phyloP scores from a whole-genome alignment of 2,329 filamentous ascomycete genomes.

The Dactylellina cionopaga region DNA sequence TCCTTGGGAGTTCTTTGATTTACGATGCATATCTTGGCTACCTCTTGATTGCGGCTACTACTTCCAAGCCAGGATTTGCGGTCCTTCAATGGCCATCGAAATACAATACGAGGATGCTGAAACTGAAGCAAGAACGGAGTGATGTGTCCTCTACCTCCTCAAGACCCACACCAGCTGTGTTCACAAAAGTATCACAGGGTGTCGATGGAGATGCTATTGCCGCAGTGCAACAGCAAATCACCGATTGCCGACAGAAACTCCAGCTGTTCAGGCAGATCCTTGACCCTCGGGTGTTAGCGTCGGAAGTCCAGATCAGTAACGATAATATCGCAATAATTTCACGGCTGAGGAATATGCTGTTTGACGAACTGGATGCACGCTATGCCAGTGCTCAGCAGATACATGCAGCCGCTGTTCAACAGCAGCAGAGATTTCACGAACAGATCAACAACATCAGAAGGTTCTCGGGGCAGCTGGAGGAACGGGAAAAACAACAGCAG shows the following conservation, averaged over 20 bases:
- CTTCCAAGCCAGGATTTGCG: slow-evolving; percentile 39
- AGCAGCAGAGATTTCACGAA: slow-evolving; percentile 48
- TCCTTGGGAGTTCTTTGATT: slow-evolving; percentile 53
- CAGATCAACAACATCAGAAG: slow-evolving; percentile 45
- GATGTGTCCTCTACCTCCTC: slow-evolving; percentile 47
- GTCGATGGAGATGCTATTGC: slow-evolving; percentile 21
- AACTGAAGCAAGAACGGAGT: slow-evolving; percentile 43
- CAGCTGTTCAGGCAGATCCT: slow-evolving; percentile 20
- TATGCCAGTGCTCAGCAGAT: slow-evolving; percentile 43
- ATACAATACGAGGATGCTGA: slow-evolving; percentile 31
- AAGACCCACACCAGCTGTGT: not conserved
- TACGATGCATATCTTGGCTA: slow-evolving; percentile 57
- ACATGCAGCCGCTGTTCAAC: slow-evolving; percentile 23
- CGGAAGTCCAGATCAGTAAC: slow-evolving; percentile 31
- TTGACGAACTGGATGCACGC: slow-evolving; percentile 46
- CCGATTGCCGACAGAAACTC: slow-evolving; percentile 27
- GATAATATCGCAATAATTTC: slow-evolving; percentile 30
- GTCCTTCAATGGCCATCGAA: slow-evolving; percentile 43
- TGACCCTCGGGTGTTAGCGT: slow-evolving; percentile 24
- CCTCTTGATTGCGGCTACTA: slow-evolving; percentile 54
- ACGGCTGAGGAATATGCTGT: slow-evolving; percentile 29
- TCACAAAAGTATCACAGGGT: not conserved
- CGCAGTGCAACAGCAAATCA: slow-evolving; percentile 15
- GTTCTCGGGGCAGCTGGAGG: slow-evolving; percentile 29
- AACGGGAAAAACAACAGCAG: slow-evolving; percentile 48